A percentile compares a stretch with the other conserved stretches of the same genome.
Conservation (phyloP, 805 yeast species). For the Yamadazyma olivae region DNA sequence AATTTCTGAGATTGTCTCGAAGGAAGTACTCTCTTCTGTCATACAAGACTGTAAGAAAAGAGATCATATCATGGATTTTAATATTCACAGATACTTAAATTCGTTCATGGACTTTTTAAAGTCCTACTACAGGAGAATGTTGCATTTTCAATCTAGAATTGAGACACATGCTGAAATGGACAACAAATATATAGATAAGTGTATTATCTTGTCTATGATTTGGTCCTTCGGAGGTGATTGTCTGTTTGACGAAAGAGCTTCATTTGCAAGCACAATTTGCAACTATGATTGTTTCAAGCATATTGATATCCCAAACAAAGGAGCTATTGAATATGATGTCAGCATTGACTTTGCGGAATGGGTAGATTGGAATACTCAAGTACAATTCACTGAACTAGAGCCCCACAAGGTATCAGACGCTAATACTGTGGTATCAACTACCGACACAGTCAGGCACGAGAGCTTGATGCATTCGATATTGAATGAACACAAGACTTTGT, state of each 20-base stretch:
- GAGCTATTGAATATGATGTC: conserved; percentile 7
- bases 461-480: conserved; percentile 54
- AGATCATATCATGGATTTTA: conserved; percentile 53
- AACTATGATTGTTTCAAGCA: conserved; percentile 14
- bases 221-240: conserved; percentile 73
- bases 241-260: conserved; percentile 30
- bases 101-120: conserved; percentile 41
- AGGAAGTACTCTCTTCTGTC: background rate
- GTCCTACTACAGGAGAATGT: conserved; percentile 27
- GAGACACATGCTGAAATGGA: background rate
- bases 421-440: conserved; percentile 69
- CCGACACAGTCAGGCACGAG: conserved; percentile 73
- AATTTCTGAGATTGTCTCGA: conserved; percentile 1
- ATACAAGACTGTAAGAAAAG: conserved; percentile 9
- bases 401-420: conserved; percentile 59
- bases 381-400: conserved; percentile 47
- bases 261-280: conserved; percentile 30
- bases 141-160: conserved; percentile 5
- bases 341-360: conserved; percentile 9
- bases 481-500: conserved; percentile 53
- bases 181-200: conserved; percentile 26
- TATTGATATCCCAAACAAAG: background rate
- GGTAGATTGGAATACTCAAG: conserved; percentile 16
- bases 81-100: conserved; percentile 30
- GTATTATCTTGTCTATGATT: conserved; percentile 36